phyloP scores from a whole-genome alignment of 139 green algal species.

The Closterium sp. region DNA sequence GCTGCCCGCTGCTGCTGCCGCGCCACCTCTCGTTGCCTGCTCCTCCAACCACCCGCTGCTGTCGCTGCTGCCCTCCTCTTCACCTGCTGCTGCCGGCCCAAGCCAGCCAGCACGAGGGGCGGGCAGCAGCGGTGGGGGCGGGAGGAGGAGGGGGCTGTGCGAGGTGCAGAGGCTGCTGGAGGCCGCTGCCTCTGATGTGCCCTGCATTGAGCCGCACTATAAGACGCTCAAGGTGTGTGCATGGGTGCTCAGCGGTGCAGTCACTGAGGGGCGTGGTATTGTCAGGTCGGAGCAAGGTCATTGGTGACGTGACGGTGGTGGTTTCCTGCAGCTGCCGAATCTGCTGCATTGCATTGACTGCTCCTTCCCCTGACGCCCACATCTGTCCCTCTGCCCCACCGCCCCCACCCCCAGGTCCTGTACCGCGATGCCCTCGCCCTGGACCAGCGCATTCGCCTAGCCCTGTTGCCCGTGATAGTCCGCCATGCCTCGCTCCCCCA shows the following conservation, averaged over 20 bases:
- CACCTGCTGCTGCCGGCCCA: not conserved
- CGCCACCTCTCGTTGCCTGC: not conserved
- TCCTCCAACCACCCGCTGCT: not conserved
- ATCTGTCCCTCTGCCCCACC: no score
- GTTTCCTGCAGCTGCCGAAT: no score
- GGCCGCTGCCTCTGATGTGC: not conserved
- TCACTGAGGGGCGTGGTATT: no score
- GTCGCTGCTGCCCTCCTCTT: not conserved
- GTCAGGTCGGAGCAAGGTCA: no score
- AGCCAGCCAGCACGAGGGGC: not conserved
- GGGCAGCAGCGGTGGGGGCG: not conserved
- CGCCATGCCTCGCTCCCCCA: no score
- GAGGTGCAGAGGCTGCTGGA: slow-evolving; percentile 16
- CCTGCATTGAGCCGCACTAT: slow-evolving; percentile 23
- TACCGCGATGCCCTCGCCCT: not conserved
- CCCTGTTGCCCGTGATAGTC: no score
- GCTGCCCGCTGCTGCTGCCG: not conserved
- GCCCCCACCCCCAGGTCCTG: not conserved
- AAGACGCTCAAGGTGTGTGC: slow-evolving; percentile 21
- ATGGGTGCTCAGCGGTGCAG: no score
- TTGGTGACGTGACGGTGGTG: no score
- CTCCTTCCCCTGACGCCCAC: no score
- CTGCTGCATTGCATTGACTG: no score
- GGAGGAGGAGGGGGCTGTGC: not conserved
- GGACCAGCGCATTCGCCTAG: no score